Conservation (phyloP, 73 alveolate genomes). For the Tetrahymena malaccensis region DNA sequence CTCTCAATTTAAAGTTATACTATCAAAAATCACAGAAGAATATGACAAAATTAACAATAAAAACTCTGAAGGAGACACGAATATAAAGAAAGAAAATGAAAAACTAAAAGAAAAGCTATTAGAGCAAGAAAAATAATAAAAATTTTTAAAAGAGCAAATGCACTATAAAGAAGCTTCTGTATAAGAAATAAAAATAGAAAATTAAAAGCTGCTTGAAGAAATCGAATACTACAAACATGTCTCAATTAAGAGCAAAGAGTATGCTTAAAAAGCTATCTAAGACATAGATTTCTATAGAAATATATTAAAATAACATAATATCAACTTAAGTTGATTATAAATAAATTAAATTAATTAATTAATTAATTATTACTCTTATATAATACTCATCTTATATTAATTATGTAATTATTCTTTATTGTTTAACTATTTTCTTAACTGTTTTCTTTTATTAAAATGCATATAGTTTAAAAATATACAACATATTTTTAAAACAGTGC, state of each 20-base stretch:
- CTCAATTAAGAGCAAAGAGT: slow-evolving; percentile 1
- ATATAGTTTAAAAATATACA: no score
- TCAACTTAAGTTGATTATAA: not conserved
- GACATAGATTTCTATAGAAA: slow-evolving; percentile 37
- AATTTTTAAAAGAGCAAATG: slow-evolving; percentile 7
- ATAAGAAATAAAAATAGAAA: slow-evolving; percentile 2
- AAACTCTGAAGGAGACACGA: not conserved
- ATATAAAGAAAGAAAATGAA: not conserved
- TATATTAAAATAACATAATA: slow-evolving; percentile 13
- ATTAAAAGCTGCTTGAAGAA: slow-evolving; percentile 6
- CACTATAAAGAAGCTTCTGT: slow-evolving; percentile 11
- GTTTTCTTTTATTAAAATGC: no score
- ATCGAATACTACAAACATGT: slow-evolving; percentile 15
- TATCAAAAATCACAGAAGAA: slow-evolving; percentile 20
- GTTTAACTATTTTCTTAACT: not conserved
- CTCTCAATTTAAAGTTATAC: slow-evolving; percentile 13
- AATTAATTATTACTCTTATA: not conserved
- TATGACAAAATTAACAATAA: slow-evolving; percentile 19
- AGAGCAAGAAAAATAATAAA: not conserved
- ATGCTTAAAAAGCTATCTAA: slow-evolving; percentile 5
- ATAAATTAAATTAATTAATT: not conserved
- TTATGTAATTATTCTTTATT: not conserved
- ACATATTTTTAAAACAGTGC: no score
- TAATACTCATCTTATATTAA: not conserved
- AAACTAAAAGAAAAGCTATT: not conserved